Evolutionary conservation across 2,329 filamentous ascomycete species (phyloP).

Genomic region (Teratosphaeriaceae sp.): DNA sequence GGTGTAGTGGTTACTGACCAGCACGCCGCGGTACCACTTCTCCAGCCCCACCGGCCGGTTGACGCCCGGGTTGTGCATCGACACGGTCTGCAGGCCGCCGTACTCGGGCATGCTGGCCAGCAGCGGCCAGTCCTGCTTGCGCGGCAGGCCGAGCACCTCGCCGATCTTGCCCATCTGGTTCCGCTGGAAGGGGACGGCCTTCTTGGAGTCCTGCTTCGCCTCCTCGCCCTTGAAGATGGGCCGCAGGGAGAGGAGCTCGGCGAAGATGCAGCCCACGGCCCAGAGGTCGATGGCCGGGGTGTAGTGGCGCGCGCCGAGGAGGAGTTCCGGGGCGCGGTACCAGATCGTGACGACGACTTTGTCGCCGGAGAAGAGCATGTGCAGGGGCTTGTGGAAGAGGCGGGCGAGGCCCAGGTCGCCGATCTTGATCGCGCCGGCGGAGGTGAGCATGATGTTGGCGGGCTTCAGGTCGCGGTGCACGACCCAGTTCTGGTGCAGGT

Average conservation of each 20-base stretch:
- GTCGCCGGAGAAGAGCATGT: constrained; percentile 85
- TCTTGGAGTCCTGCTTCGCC: constrained; percentile 98
- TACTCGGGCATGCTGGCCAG: constrained; percentile 84
- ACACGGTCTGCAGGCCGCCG: constrained; percentile 31
- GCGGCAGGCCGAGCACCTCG: constrained; percentile 88
- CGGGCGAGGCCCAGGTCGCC: constrained; percentile 89
- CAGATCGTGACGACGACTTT: constrained; percentile 99
- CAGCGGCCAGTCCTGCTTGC: constrained; percentile 81
- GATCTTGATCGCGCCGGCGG: constrained; percentile 82
- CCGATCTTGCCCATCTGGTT: constrained; percentile 99
- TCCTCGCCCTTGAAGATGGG: constrained; percentile 99
- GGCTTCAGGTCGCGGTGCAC: constrained; percentile 95
- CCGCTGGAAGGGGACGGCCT: constrained; percentile 91
- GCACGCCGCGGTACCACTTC: constrained; percentile 51
- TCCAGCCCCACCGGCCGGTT: constrained; percentile 57
- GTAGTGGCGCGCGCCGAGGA: constrained; percentile 91
- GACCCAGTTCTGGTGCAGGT: constrained; percentile 95
- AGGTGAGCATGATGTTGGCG: constrained; percentile 98
- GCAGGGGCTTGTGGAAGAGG: constrained; percentile 87
- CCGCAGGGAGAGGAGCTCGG: constrained; percentile 79
- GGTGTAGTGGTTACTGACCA: constrained; percentile 42
- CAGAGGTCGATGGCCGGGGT: constrained; percentile 95
- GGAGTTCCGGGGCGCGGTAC: constrained; percentile 92
- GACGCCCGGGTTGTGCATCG: constrained; percentile 41
- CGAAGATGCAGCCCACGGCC: constrained; percentile 97